Evolutionary conservation across 768 basidiomycete genomes (phyloP).

Genomic region (Lactarius quietus): DNA sequence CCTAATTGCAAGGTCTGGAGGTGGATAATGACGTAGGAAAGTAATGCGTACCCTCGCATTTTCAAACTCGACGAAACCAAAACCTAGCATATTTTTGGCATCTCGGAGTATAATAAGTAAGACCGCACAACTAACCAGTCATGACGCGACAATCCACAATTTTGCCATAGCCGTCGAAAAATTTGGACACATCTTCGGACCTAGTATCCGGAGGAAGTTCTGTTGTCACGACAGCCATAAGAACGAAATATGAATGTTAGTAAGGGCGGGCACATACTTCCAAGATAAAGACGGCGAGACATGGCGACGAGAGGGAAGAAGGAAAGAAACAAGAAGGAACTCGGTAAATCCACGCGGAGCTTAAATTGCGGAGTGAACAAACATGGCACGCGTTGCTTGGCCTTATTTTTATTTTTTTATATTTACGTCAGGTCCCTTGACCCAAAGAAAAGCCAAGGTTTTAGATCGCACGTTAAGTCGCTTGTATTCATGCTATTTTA

Average conservation of each 20-base stretch:
- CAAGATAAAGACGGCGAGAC: slow-evolving; percentile 84
- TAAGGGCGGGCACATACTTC: slow-evolving; percentile 49
- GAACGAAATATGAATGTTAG: slow-evolving; percentile 7
- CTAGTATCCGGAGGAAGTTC: slow-evolving; percentile 83
- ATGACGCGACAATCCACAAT: slow-evolving; percentile 92
- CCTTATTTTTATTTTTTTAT: no score
- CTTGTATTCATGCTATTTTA: neutral
- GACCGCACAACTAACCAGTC: slow-evolving; percentile 61
- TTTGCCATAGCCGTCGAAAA: slow-evolving; percentile 87
- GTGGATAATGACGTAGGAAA: neutral
- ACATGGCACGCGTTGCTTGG: slow-evolving; percentile 17
- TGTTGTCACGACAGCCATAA: slow-evolving; percentile 31
- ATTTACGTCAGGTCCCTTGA: no score
- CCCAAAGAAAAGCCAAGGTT: no score
- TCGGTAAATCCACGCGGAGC: slow-evolving; percentile 19
- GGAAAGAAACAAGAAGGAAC: slow-evolving; percentile 1
- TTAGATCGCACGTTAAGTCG: neutral
- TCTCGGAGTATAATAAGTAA: neutral
- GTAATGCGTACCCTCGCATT: slow-evolving; percentile 55
- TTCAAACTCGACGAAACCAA: slow-evolving; percentile 97
- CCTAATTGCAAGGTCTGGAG: slow-evolving; percentile 43
- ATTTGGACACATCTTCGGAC: slow-evolving; percentile 78
- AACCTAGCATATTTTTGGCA: slow-evolving; percentile 47
- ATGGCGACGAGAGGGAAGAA: slow-evolving; percentile 43
- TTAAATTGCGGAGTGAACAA: slow-evolving; percentile 12